Percentiles rank a stretch among this genome's conserved stretches.
phyloP scores from a whole-genome alignment of 768 basidiomycete species.

The Rhizopogon vulgaris region DNA sequence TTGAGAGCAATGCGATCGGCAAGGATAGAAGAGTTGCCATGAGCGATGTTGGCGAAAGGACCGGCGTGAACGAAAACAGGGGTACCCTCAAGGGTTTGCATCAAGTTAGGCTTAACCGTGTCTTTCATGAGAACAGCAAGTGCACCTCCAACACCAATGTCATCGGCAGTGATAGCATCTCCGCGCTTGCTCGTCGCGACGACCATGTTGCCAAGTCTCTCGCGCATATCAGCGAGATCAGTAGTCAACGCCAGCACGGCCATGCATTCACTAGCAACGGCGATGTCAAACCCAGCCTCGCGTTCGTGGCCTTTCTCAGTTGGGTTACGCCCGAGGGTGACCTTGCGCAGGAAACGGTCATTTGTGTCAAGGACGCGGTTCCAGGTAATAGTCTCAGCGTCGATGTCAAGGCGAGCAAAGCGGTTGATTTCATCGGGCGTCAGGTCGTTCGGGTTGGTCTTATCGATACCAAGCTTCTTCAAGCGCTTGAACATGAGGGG shows the following conservation, averaged over 20 bases:
- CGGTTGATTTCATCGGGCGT: slow-evolving; percentile 87
- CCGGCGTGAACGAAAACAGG: slow-evolving; percentile 99
- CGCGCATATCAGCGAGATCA: slow-evolving; percentile 84
- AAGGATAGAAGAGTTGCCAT: slow-evolving; percentile 96
- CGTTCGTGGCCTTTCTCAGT: slow-evolving; percentile 90
- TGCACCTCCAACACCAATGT: slow-evolving; percentile 91
- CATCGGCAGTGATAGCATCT: slow-evolving; percentile 91
- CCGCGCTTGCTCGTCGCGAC: slow-evolving; percentile 90
- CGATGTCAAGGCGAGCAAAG: slow-evolving; percentile 90
- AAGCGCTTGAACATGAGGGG: slow-evolving; percentile 95
- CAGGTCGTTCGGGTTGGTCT: slow-evolving; percentile 87
- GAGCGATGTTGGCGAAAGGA: slow-evolving; percentile 98
- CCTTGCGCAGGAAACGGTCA: slow-evolving; percentile 92
- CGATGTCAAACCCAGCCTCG: slow-evolving; percentile 91
- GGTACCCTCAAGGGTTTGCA: slow-evolving; percentile 98
- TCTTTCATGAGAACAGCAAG: slow-evolving; percentile 98
- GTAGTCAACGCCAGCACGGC: slow-evolving; percentile 92
- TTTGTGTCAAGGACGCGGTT: slow-evolving; percentile 96
- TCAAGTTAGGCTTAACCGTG: slow-evolving; percentile 97
- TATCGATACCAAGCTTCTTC: slow-evolving; percentile 90
- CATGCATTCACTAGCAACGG: slow-evolving; percentile 98
- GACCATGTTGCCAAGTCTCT: slow-evolving; percentile 93
- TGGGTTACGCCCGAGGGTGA: slow-evolving; percentile 84
- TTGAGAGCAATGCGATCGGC: slow-evolving; percentile 97
- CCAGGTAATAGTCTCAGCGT: slow-evolving; percentile 91